These are phyloP conservation scores for Calonectria pauciramosa DNA, from an alignment of 2,329 filamentous ascomycete genomes.

Conservation along the genomic window DNA sequence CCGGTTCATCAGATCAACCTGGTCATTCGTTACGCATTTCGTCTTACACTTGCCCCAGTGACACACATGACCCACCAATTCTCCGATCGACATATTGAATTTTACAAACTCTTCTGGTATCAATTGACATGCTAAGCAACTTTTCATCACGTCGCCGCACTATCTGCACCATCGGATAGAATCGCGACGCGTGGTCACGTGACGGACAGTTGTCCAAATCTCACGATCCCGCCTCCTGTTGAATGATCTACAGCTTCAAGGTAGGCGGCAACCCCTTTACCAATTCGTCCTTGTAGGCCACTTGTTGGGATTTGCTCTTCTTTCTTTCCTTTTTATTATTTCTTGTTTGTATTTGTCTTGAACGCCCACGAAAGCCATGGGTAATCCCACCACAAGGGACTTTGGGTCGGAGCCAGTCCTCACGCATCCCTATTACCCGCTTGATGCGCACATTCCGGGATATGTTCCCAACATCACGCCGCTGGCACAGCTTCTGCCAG, in stretches of 20 bases:
- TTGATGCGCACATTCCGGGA: conserved; percentile 55
- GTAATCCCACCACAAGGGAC: neutral
- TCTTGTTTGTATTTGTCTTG: neutral
- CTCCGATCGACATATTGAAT: no score
- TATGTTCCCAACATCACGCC: conserved; percentile 62
- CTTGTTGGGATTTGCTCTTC: neutral
- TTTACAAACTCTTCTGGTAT: neutral
- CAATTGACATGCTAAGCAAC: neutral
- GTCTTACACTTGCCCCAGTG: no score
- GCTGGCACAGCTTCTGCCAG: conserved; percentile 53
- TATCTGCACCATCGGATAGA: neutral
- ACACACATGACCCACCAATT: neutral
- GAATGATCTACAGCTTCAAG: neutral
- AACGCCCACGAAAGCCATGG: neutral
- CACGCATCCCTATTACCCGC: conserved; percentile 66
- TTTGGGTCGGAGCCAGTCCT: conserved; percentile 5
- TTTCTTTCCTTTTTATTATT: neutral
- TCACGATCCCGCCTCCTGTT: neutral
- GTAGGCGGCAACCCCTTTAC: neutral
- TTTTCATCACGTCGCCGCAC: neutral
- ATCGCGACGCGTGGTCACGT: neutral
- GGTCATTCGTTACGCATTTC: neutral
- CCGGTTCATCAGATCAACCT: no score
- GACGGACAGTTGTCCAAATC: neutral
- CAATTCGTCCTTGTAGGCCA: neutral